Conservation (phyloP, 225 moss, liverwort and hornwort genomes). For the Pleurozium schreberi region DNA sequence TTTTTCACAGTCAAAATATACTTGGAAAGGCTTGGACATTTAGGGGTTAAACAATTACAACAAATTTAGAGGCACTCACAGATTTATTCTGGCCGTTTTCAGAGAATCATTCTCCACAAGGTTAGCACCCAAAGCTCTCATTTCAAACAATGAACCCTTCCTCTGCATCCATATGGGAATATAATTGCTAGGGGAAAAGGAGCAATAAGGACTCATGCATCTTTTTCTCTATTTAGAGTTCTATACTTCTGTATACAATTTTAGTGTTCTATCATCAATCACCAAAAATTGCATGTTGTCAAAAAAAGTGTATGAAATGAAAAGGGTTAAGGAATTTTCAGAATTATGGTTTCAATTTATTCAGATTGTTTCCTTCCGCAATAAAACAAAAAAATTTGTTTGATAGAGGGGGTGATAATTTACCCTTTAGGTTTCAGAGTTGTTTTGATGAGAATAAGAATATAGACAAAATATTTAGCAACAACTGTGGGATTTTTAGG, state of each 20-base stretch:
- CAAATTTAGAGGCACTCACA: no score
- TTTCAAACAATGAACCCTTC: background rate
- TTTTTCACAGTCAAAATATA: no score
- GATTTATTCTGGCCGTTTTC: no score
- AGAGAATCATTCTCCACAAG: no score
- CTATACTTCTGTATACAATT: background rate
- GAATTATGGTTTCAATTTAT: background rate
- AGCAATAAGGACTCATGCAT: background rate
- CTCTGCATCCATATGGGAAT: background rate
- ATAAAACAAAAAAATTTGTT: background rate
- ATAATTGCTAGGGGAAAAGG: background rate
- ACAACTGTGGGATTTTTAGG: no score
- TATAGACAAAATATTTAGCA: background rate
- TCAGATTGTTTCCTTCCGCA: background rate
- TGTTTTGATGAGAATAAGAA: background rate
- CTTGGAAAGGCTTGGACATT: no score
- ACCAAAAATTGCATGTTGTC: background rate
- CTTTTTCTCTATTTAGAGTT: background rate
- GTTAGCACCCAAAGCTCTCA: background rate
- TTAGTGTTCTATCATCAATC: background rate
- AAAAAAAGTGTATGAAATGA: background rate
- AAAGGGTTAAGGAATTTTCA: no score
- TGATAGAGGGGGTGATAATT: background rate
- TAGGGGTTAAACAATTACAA: no score
- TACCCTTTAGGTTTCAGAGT: accelerated